Conservation (phyloP, 2,329 filamentous ascomycete species). For the Cytospora leucostoma region DNA sequence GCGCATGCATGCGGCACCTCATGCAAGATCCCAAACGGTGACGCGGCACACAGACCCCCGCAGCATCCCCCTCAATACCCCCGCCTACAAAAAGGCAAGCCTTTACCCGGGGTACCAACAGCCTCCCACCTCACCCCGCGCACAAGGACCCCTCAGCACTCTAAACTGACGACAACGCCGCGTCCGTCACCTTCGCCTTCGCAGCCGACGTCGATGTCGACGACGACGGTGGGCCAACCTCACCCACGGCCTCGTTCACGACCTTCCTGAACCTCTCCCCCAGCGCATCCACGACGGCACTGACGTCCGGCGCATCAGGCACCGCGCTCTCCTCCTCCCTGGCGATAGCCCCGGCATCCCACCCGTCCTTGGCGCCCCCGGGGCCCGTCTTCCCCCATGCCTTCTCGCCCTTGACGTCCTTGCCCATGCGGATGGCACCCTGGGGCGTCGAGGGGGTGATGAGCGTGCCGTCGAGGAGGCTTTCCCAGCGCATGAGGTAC, state of each 20-base stretch:
- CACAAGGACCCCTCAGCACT: neutral
- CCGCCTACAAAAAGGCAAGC: neutral
- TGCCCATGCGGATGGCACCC: slow-evolving; percentile 56
- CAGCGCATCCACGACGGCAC: slow-evolving; percentile 19
- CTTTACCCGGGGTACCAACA: neutral
- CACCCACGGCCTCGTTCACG: slow-evolving; percentile 17
- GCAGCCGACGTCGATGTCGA: neutral
- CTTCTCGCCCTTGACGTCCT: slow-evolving; percentile 49
- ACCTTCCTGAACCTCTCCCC: slow-evolving; percentile 17
- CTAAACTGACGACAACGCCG: neutral
- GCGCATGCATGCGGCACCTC: neutral
- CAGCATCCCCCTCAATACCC: neutral
- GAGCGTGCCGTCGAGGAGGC: slow-evolving; percentile 66
- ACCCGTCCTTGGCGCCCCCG: slow-evolving; percentile 27
- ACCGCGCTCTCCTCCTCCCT: slow-evolving; percentile 19
- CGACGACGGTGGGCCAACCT: slow-evolving; percentile 14
- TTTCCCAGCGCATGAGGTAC: slow-evolving; percentile 72
- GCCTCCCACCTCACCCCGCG: neutral
- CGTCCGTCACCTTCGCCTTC: neutral
- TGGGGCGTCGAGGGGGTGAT: slow-evolving; percentile 61
- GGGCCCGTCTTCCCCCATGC: slow-evolving; percentile 48
- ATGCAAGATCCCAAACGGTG: neutral
- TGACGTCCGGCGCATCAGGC: slow-evolving; percentile 20
- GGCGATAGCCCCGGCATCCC: slow-evolving; percentile 27
- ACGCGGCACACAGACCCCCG: neutral